Evolutionary conservation across 1,284 basidiomycete species (phyloP).

Genomic region (Cystobasidium slooffiae): DNA sequence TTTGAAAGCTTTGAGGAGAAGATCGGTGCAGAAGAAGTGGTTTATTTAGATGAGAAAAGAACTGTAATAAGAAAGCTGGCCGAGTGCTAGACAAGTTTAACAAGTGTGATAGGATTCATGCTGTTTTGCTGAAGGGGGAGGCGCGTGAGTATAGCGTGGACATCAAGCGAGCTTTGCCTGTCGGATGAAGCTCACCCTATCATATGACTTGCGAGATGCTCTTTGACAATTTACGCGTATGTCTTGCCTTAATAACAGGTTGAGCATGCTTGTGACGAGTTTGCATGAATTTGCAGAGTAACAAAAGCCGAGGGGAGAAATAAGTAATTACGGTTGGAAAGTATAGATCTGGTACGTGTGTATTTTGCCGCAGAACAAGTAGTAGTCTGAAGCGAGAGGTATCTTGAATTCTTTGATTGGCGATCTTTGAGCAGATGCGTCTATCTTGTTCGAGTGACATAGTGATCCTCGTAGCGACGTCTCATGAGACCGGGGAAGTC

Average conservation of each 20-base stretch:
- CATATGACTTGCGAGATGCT: no score
- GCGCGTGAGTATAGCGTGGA: no score
- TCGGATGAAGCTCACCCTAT: no score
- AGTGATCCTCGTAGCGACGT: conserved; percentile 39
- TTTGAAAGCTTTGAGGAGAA: no score
- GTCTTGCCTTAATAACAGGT: no score
- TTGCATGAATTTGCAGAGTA: no score
- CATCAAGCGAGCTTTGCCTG: no score
- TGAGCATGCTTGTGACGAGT: no score
- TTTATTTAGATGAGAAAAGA: background rate
- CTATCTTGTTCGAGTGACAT: conserved; percentile 24
- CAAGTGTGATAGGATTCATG: conserved; percentile 19
- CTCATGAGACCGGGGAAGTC: conserved; percentile 32
- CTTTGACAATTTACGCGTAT: no score
- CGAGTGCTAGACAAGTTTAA: conserved; percentile 4
- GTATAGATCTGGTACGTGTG: no score
- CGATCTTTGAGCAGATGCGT: background rate
- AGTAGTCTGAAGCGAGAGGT: background rate
- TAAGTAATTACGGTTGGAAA: background rate
- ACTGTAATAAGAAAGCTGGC: background rate
- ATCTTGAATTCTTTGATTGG: background rate
- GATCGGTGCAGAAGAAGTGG: no score
- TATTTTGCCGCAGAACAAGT: background rate
- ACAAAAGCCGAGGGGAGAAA: background rate
- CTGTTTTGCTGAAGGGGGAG: background rate